Evolutionary conservation across 2,329 filamentous ascomycete species (phyloP), one percentile per base, ranked within the genome.

Genomic region (Calonectria pteridis): DNA sequence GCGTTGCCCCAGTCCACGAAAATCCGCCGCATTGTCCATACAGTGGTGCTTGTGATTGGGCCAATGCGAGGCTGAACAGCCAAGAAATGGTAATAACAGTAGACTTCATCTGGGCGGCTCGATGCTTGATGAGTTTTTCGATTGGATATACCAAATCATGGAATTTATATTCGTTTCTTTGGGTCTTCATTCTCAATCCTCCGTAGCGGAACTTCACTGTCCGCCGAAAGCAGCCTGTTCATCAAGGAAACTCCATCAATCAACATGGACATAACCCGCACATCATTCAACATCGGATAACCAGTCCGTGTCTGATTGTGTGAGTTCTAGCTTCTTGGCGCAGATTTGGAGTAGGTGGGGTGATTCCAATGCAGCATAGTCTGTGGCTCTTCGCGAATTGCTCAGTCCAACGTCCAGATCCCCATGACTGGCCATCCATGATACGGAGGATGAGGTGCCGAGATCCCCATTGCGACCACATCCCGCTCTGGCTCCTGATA

Each of bases 21-120:
- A 31, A 9, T 20, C 73, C 73, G 11, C 73, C 73, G n/a, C 73
- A 75, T 68, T 75, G 73, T 14, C 55, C 62, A 40, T 73, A 73
- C 16, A 73, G 50, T 4, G 46, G 28, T 26, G 71, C 51, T 51
- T 71, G 37, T n/a, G 71, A 69, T 59, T 73, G 71, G 13, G 71
- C 73, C 46, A 71, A 46, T 4, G 55, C 73, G 10, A 58, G 35
- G 26, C 31, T 50, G 28, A 71, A 46, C 31, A 73, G 49, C 11
- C 55, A 65, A 40, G 68, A 58, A 37, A 73, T n/a, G 16, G 63
- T 33, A 28, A 51, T 35, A 26, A 51, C 37, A 6, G 40, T 50
- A 14, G 33, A 43, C 64, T 73, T 71, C 68, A 73, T 73, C 49
- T 33, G 16, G 23, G 18, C 18, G 29, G 31, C 16, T 40, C 14